Percentiles rank a stretch among this genome's conserved stretches.
Evolutionary conservation across 495 filamentous ascomycete genomes (phyloP).

Genomic region (Hypoxylon rickii): DNA sequence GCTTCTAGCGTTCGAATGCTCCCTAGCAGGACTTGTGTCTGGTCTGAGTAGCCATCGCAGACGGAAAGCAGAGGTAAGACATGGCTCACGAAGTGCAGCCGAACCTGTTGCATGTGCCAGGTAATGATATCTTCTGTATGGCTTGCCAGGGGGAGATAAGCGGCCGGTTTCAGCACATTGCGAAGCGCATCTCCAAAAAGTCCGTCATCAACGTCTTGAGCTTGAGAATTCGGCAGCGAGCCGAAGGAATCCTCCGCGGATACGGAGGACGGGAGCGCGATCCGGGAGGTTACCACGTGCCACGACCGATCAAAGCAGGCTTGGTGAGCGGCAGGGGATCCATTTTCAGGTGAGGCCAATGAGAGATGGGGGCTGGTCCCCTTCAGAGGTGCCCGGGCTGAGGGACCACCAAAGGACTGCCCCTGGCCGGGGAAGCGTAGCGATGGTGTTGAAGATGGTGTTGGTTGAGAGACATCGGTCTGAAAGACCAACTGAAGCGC

Average conservation of each 20-base stretch:
- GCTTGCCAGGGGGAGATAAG: constrained; percentile 46
- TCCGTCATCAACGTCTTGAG: constrained; percentile 41
- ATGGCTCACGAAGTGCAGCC: constrained; percentile 54
- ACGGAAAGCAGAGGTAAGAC: constrained; percentile 53
- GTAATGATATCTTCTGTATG: constrained; percentile 54
- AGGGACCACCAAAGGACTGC: constrained; percentile 46
- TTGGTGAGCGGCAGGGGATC: constrained; percentile 53
- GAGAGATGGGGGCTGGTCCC: constrained; percentile 12
- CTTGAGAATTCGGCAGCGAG: constrained; percentile 48
- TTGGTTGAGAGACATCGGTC: constrained; percentile 48
- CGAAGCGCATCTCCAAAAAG: constrained; percentile 51
- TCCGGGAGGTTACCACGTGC: constrained; percentile 66
- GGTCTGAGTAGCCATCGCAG: constrained; percentile 44
- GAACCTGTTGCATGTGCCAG: constrained; percentile 58
- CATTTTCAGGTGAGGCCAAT: constrained; percentile 26
- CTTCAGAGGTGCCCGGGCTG: constrained; percentile 21
- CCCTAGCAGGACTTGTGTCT: constrained; percentile 48
- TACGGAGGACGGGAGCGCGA: constrained; percentile 59
- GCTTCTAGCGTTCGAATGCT: constrained; percentile 56
- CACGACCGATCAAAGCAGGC: constrained; percentile 69
- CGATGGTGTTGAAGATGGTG: constrained; percentile 47
- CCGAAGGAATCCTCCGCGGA: constrained; percentile 49
- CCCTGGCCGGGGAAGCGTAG: constrained; percentile 41
- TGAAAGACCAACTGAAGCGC: constrained; percentile 60
- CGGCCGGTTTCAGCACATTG: constrained; percentile 45